Conservation (phyloP, 1,284 basidiomycete species). For the Stygiomarasmius scandens region DNA sequence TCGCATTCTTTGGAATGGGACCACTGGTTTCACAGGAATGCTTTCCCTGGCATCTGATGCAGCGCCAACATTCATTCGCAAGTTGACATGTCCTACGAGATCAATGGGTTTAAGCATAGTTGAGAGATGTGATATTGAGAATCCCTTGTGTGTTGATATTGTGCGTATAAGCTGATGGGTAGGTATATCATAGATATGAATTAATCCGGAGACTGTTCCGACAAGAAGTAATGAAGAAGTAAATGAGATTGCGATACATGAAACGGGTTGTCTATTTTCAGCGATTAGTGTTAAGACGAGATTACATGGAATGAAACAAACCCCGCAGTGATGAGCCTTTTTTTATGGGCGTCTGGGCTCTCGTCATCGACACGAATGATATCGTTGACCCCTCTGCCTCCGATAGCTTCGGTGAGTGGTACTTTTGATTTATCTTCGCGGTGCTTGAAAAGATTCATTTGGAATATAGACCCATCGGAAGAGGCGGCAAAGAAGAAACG, state of each 20-base stretch:
- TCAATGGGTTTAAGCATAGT: constrained; percentile 85
- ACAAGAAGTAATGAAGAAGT: constrained; percentile 74
- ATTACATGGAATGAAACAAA: constrained; percentile 33
- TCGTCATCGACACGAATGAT: constrained; percentile 66
- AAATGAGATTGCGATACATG: constrained; percentile 74
- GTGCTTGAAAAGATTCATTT: constrained; percentile 79
- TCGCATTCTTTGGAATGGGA: constrained; percentile 71
- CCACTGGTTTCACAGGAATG: constrained; percentile 67
- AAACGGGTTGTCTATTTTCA: constrained; percentile 59
- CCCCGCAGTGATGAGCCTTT: constrained; percentile 67
- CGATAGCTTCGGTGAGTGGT: constrained; percentile 67
- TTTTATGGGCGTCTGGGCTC: constrained; percentile 42
- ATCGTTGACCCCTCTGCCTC: constrained; percentile 73
- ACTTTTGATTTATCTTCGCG: constrained; percentile 50
- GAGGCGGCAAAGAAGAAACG: constrained; percentile 87
- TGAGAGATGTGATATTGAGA: constrained; percentile 72
- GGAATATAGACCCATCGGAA: constrained; percentile 71
- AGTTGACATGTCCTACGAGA: constrained; percentile 73
- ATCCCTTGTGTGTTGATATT: constrained; percentile 72
- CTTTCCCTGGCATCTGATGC: constrained; percentile 45
- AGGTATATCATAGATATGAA: constrained; percentile 84
- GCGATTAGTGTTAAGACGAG: constrained; percentile 6
- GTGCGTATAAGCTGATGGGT: constrained; percentile 89
- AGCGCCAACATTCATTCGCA: constrained; percentile 44
- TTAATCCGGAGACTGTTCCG: constrained; percentile 74